Percentiles rank a stretch among this genome's conserved stretches.
These are phyloP conservation scores for Russula olivacea DNA, from an alignment of 768 basidiomycete genomes.

Conservation along the genomic window DNA sequence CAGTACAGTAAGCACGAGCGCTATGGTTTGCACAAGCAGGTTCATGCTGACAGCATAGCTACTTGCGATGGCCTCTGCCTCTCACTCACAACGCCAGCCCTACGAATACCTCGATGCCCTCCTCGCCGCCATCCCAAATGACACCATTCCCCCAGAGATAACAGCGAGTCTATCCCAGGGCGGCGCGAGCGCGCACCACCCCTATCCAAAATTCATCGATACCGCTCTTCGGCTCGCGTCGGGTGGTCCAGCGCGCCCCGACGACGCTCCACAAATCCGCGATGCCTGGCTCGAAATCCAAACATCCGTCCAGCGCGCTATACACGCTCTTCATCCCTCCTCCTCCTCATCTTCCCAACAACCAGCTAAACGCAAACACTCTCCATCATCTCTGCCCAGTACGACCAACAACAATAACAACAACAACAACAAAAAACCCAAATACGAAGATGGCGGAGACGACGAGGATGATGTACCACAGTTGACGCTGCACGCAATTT, in stretches of 20 bases:
- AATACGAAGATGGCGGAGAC: not conserved
- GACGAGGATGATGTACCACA: conserved; percentile 36
- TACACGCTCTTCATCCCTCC: not conserved
- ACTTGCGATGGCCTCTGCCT: not conserved
- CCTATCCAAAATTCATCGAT: conserved; percentile 9
- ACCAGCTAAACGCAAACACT: conserved; percentile 15
- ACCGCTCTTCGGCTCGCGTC: conserved; percentile 13
- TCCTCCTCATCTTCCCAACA: not conserved
- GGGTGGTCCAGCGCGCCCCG: conserved; percentile 3
- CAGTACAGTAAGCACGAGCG: not conserved
- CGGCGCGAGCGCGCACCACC: not conserved
- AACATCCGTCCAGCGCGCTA: conserved; percentile 4
- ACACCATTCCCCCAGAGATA: not conserved
- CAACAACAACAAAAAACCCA: conserved; percentile 10
- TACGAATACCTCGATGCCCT: conserved; percentile 16
- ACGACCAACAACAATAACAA: not conserved
- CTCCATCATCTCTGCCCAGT: not conserved
- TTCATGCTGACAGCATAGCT: not conserved
- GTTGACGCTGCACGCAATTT: conserved; percentile 59
- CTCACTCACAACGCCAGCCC: not conserved
- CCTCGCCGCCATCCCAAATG: conserved; percentile 13
- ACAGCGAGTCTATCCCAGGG: not conserved
- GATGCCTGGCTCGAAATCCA: conserved; percentile 16
- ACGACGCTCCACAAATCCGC: conserved; percentile 10
- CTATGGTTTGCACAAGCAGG: not conserved